These are phyloP conservation scores for Calcarisporium arbuscula DNA, from an alignment of 2,329 filamentous ascomycete genomes.

Conservation along the genomic window DNA sequence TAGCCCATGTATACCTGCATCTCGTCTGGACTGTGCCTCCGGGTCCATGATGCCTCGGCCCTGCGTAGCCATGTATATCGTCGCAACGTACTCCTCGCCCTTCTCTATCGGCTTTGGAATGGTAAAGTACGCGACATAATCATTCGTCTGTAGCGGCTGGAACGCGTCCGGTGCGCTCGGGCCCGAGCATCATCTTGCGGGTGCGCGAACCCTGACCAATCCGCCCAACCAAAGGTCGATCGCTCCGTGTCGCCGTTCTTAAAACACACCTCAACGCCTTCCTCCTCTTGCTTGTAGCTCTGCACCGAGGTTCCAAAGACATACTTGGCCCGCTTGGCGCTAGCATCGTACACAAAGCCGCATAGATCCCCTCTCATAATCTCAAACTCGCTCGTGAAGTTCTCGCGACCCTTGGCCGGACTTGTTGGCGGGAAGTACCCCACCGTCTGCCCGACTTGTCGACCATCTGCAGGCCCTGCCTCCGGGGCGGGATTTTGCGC, in stretches of 20 bases:
- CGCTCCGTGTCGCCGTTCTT: constrained; percentile 11
- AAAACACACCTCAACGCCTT: constrained; percentile 10
- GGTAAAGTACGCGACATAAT: constrained; percentile 32
- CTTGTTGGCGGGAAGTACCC: no score
- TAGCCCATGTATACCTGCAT: constrained; percentile 17
- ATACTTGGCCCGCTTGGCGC: constrained; percentile 19
- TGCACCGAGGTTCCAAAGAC: constrained; percentile 23
- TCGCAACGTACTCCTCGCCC: constrained; percentile 11
- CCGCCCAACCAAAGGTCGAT: constrained; percentile 12
- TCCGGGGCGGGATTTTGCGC: no score
- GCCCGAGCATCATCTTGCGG: constrained; percentile 7
- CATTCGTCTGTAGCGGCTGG: constrained; percentile 13
- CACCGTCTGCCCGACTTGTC: constrained; percentile 29
- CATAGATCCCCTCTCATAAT: constrained; percentile 49
- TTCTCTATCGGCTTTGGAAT: constrained; percentile 20
- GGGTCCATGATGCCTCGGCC: constrained; percentile 28
- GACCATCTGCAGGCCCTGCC: constrained; percentile 41
- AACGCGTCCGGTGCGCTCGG: no score
- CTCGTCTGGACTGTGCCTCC: constrained; percentile 17
- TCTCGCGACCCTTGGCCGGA: no score
- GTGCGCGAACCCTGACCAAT: constrained; percentile 13
- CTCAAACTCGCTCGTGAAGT: constrained; percentile 43
- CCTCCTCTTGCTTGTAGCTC: constrained; percentile 14
- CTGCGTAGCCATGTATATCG: constrained; percentile 25
- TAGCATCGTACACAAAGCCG: constrained; percentile 32